These are phyloP conservation scores for Taphrina wiesneri DNA, from an alignment of 1,139 yeast species.

Conservation along the genomic window DNA sequence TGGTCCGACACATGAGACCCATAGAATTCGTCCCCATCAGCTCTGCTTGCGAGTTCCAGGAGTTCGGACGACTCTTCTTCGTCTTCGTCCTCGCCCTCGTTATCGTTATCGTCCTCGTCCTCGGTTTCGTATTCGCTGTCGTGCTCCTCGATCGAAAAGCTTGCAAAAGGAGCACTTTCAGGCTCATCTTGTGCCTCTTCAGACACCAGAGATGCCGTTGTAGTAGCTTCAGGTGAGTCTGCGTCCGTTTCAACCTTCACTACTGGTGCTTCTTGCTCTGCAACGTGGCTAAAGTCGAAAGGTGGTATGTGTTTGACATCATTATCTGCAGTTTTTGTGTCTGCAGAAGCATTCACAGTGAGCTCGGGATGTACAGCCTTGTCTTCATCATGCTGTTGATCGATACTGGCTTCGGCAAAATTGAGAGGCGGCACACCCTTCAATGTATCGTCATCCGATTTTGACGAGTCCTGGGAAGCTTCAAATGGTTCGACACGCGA, in stretches of 20 bases:
- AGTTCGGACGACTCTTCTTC: neutral
- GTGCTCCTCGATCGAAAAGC: neutral
- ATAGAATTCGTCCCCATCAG: neutral
- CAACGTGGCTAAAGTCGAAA: neutral
- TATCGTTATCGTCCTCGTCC: neutral
- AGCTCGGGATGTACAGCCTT: neutral
- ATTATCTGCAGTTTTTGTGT: neutral
- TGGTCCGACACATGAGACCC: neutral
- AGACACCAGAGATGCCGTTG: neutral
- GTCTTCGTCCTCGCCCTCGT: neutral
- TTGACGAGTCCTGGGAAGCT: too few relatives aligned
- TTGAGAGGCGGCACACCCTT: neutral
- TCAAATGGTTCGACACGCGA: too few relatives aligned
- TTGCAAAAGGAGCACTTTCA: neutral
- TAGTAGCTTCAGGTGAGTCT: neutral
- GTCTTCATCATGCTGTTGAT: neutral
- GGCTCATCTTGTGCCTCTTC: neutral
- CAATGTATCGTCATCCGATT: neutral
- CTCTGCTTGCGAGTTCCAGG: neutral
- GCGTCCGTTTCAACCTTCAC: neutral
- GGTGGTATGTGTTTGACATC: constrained; percentile 9
- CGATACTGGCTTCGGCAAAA: neutral
- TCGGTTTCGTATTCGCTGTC: constrained; percentile 2
- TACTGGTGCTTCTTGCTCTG: neutral
- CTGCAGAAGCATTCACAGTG: neutral